Base-by-base conservation (phyloP, 345 rosid species). In the Moricandia moricandioides region DNA sequence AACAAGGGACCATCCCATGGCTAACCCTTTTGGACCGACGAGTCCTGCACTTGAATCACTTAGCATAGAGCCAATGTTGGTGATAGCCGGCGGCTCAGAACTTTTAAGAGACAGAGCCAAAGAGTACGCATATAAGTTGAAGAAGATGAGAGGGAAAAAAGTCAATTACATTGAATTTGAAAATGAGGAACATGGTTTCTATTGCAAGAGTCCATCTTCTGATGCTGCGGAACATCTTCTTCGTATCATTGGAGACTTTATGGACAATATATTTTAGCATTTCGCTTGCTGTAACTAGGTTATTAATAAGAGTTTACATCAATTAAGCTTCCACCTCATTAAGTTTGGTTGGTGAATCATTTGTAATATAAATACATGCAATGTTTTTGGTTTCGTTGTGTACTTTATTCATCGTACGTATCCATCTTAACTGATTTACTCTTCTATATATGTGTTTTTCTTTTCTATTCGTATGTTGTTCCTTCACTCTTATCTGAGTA, bases 11-110 rank as follows among this genome's bases (percentile, higher is more conserved):
- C 92, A 89, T 69, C 91, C 86, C 34, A 75, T 84, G 59, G 92
- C 87, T 11, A 93, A 93, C 77, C 98, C 98, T 17, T 89, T 91
- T 51, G 98, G 95, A 63, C 88, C 90, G 0, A 57, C 3, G 26
- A 90, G 91, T 81, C 84, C 81, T 43, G 76, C 72, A 51, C 84
- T 90, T 0, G 83, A 90, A 62, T 6, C 61, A 1, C 60, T 82
- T 26, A 72, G 8, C 4, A 79, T 88, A 45, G 93, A 80, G 37
- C 93, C 96, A 4, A 78, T 93, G 66, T 62, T 91, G 82, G 93
- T 88, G 18, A 78, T 89, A 3, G 90, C 76, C 1, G 98, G 97
- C 0, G 80, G 87, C 17, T 65, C 69, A 24, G 97, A 93, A 71
- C 72, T 93, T 67, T 13, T 91, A 77, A 89, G 75, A 74, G 97